Evolutionary conservation across 2,329 filamentous ascomycete genomes (phyloP), one percentile per base, ranked within the genome.

Genomic region (Davidsoniella australis): DNA sequence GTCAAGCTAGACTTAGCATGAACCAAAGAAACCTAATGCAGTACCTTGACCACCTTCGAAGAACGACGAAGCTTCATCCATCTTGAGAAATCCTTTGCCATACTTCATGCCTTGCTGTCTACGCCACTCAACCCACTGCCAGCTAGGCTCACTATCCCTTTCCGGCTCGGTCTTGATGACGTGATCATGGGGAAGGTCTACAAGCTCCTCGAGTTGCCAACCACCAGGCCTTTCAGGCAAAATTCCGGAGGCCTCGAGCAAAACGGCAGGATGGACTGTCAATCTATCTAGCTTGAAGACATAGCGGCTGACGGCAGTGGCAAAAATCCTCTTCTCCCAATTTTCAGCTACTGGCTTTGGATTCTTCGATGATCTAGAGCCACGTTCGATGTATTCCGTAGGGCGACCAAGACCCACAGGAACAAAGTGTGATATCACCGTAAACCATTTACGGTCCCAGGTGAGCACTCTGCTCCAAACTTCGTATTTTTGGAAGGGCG

Each of bases 401-500:
- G 78, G 77, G 55, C 63, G 65, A 7, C 75, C 76, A 38, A 71
- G 67, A 46, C 75, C 77, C 58, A 69, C 70, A 61, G 75, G 74
- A 5, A 88, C 72, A 56, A 84, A 88, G 60, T 84, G 81, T 18
- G 78, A 84, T 33, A 85, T 67, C 38, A 87, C 71, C 61, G 85
- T 87, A 52, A 87, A 59, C 84, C 84, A 89, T 65, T 89, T 89
- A 57, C 78, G 71, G 63, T 89, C 84, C 84, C 84, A 89, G 53
- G 69, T 66, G 17, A 87, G 68, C 12, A 89, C 61, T 40, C 79
- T 72, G 29, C 71, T 78, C 73, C 82, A 84, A 64, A 87, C 76
- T 67, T 88, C 82, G 62, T 82, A 89, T 12, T 64, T 62, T 59
- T 78, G 70, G 58, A 78, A 81, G 0, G 80, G 75, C 49, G 73